Base-by-base conservation (phyloP, 768 basidiomycete species). In the Lentinus tigrinus region DNA sequence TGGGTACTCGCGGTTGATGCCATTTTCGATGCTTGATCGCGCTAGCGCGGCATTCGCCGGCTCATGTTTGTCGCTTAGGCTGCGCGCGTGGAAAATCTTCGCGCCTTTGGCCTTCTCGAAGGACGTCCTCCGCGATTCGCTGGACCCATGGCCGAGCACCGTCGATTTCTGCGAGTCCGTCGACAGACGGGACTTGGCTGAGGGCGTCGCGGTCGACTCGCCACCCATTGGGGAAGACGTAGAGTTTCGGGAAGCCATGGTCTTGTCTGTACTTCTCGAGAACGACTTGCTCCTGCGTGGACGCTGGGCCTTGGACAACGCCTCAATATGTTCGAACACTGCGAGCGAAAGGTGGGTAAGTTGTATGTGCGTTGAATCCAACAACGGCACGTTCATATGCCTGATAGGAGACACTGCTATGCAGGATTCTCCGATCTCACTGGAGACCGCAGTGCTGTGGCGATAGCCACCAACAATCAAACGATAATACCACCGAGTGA, bases 261-360 rank as follows among this genome's bases (percentile, higher is more conserved):
- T 28, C 65, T 74, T 78, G 60, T 87, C 85, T 61, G 66, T 63
- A 44, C 62, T 77, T 43, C 80, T 81, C 70, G 84, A 75, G 68
- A 88, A 75, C 8, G 89, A 90, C 73, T 87, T 88, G 73, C 85
- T 89, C 62, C 87, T 81, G 43, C 85, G 80, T 51, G 81, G 74
- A 67, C 79, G 81, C 17, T 81, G 79, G 37, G 74, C 63, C 66
- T 84, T 84, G 46, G 85, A 83, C 66, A 89, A 75, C 26, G 76
- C 72, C 70, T 91, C 89, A 64, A 93, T 90, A 70, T 91, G 88
- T 61, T 85, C 82, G 72, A 90, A 91, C 43, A 91, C 91, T 92
- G 67, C 21, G 37, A 19, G 19, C 24, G 48, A 46, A 19, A 36
- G 51, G 50, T 31, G 51, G 60, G 23, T 11, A 13, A 44, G n/a